Conservation (phyloP, 192 early-diverging fungal genomes). For the Phycomyces nitens region DNA sequence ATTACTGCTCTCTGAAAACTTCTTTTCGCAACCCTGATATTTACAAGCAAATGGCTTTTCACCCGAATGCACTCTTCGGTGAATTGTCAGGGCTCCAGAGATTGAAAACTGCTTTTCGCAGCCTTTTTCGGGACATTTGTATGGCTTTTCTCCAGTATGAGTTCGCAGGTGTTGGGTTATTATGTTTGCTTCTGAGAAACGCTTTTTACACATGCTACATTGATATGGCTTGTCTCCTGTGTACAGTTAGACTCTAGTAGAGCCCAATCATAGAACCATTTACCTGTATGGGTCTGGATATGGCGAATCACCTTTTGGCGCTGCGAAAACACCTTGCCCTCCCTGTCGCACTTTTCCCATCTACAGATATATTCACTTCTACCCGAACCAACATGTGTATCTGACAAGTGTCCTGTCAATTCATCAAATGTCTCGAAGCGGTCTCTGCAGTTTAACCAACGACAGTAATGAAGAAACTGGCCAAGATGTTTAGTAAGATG, state of each 20-base stretch:
- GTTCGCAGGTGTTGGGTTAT: constrained; percentile 77
- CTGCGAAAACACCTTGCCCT: constrained; percentile 48
- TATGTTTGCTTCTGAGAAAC: constrained; percentile 76
- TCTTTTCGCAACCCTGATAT: constrained; percentile 49
- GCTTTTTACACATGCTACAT: constrained; percentile 70
- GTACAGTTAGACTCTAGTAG: neutral
- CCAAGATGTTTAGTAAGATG: constrained; percentile 59
- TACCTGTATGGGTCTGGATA: constrained; percentile 76
- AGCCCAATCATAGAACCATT: neutral
- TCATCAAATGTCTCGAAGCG: constrained; percentile 59
- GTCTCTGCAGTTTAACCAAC: constrained; percentile 64
- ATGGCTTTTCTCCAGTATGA: constrained; percentile 77
- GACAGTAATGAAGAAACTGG: constrained; percentile 61
- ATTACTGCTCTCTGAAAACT: constrained; percentile 55
- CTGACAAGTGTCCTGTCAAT: constrained; percentile 60
- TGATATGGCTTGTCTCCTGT: constrained; percentile 77
- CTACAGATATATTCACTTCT: constrained; percentile 52
- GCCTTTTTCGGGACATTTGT: constrained; percentile 57
- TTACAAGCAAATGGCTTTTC: constrained; percentile 55
- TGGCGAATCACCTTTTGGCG: constrained; percentile 70
- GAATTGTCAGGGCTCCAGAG: constrained; percentile 66
- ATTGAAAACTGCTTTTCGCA: constrained; percentile 69
- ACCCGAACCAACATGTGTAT: constrained; percentile 61
- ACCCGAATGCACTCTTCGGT: constrained; percentile 64
- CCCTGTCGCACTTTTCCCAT: constrained; percentile 49